phyloP scores from a whole-genome alignment of 1,139 yeast species.

The Blastobotrys illinoisensis region DNA sequence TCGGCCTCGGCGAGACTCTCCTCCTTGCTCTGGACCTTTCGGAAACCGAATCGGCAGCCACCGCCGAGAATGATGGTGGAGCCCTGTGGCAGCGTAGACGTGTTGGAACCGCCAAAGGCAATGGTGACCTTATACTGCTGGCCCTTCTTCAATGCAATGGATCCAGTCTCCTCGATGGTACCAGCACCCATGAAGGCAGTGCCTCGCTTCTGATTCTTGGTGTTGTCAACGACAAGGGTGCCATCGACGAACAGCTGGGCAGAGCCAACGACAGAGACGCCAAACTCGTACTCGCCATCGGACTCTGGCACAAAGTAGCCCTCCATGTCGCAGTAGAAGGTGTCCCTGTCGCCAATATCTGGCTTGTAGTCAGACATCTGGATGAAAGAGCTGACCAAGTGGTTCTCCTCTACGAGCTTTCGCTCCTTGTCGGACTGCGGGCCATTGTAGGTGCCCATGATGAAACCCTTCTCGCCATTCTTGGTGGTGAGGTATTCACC shows the following conservation, averaged over 20 bases:
- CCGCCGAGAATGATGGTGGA: slow-evolving; percentile 33
- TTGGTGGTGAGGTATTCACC: slow-evolving; percentile 26
- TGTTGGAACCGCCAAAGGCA: slow-evolving; percentile 49
- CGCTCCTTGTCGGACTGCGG: slow-evolving; percentile 37
- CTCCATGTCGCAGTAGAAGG: slow-evolving; percentile 43
- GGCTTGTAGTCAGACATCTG: slow-evolving; percentile 46
- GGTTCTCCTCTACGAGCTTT: slow-evolving; percentile 34
- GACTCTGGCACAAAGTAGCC: slow-evolving; percentile 43
- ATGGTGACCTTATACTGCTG: slow-evolving; percentile 40
- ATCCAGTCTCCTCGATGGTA: slow-evolving; percentile 43
- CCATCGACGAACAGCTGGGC: slow-evolving; percentile 47
- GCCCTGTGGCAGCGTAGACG: slow-evolving; percentile 36
- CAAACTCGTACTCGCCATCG: slow-evolving; percentile 45
- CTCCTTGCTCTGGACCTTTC: slow-evolving; percentile 28
- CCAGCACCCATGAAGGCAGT: slow-evolving; percentile 46
- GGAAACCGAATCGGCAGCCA: slow-evolving; percentile 37
- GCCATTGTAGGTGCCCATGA: slow-evolving; percentile 39
- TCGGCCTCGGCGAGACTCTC: slow-evolving; percentile 39
- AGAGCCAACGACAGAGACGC: slow-evolving; percentile 46
- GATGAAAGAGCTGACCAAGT: slow-evolving; percentile 36
- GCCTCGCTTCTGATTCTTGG: slow-evolving; percentile 45
- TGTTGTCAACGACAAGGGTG: slow-evolving; percentile 48
- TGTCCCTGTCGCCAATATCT: slow-evolving; percentile 27
- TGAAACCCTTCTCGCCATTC: slow-evolving; percentile 41
- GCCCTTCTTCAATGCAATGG: slow-evolving; percentile 39